A percentile compares a stretch with the other conserved stretches of the same genome.
phyloP scores from a whole-genome alignment of 441 rosid genomes.

The Mallotus repandus region DNA sequence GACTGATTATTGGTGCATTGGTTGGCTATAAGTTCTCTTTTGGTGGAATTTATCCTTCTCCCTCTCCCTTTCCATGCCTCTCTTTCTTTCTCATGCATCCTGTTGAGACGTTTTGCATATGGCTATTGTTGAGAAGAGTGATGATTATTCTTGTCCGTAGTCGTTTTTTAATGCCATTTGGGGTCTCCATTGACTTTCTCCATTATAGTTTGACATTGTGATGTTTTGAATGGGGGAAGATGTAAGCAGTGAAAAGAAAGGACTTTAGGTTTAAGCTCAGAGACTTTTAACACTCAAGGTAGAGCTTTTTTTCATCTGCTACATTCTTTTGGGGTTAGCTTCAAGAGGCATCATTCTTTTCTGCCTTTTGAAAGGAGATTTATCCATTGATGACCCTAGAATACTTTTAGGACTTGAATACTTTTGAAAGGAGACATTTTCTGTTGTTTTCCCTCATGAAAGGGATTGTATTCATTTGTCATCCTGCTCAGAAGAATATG shows the following conservation, averaged over 20 bases:
- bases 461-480: constrained; percentile 15
- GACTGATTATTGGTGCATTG: too few species aligned
- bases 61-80: background rate
- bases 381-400: background rate
- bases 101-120: background rate
- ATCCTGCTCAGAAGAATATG: constrained; percentile 18
- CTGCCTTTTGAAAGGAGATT: constrained; percentile 9
- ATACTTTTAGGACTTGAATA: constrained; percentile 16
- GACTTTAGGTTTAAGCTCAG: constrained; percentile 4
- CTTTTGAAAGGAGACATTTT: constrained; percentile 5
- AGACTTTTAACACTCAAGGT: constrained; percentile 15
- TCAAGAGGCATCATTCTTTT: constrained; percentile 6
- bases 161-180: constrained; percentile 10
- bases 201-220: background rate
- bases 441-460: background rate
- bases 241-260: constrained; percentile 6
- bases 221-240: constrained; percentile 6
- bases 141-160: background rate
- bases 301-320: constrained; percentile 11
- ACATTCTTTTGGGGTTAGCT: constrained; percentile 14
- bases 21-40: too few species aligned
- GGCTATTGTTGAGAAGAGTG: constrained; percentile 9
- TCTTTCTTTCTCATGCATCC: constrained; percentile 1
- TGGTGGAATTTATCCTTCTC: background rate
- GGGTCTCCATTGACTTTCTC: background rate